Evolutionary conservation across 169 alveolate genomes (phyloP).

Genomic region (Plasmodium cynomolgi): DNA sequence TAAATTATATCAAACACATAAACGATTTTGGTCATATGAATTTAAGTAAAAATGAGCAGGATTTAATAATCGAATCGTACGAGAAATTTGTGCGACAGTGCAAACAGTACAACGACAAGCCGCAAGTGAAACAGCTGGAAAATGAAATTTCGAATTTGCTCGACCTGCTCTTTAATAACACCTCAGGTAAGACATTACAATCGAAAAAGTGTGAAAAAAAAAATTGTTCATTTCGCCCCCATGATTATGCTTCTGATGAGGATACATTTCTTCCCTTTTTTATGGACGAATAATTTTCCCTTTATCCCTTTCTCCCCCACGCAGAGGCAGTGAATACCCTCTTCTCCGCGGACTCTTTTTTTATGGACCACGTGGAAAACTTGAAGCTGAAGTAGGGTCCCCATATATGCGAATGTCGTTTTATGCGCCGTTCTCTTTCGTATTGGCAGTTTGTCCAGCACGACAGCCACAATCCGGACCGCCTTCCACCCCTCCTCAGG

Average conservation of each 20-base stretch:
- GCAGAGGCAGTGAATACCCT: slow-evolving; percentile 59
- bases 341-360: slow-evolving; percentile 65
- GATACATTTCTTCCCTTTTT: neutral
- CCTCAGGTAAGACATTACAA: slow-evolving; percentile 29
- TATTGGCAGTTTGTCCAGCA: neutral
- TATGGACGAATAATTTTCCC: neutral
- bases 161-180: slow-evolving; percentile 56
- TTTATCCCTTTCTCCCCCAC: neutral
- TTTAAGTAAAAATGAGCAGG: slow-evolving; percentile 43
- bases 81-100: slow-evolving; percentile 68
- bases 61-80: slow-evolving; percentile 49
- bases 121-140: slow-evolving; percentile 57
- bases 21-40: slow-evolving; percentile 62
- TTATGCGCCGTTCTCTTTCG: neutral
- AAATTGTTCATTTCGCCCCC: neutral
- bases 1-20: slow-evolving; percentile 51
- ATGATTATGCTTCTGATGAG: neutral
- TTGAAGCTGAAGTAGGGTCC: slow-evolving; percentile 55
- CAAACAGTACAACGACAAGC: slow-evolving; percentile 61
- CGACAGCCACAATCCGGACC: neutral
- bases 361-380: slow-evolving; percentile 57
- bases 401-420: neutral
- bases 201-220: neutral
- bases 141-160: slow-evolving; percentile 67
- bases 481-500: neutral